Evolutionary conservation across 2,329 filamentous ascomycete genomes (phyloP).

Genomic region (Colletotrichum sidae): DNA sequence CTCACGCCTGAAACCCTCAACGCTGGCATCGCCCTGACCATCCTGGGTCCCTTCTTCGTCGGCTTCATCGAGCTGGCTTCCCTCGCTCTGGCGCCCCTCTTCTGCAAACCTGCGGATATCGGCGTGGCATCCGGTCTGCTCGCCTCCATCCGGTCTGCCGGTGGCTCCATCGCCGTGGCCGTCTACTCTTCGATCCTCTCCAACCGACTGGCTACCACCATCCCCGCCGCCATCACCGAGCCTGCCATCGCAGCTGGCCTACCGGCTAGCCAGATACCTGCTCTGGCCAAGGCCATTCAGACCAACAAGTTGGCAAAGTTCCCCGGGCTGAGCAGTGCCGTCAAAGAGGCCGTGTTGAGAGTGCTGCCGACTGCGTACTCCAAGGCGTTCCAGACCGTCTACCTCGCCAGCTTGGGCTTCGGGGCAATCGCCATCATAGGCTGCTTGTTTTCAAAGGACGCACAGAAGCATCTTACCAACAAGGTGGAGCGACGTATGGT

Average conservation of each 20-base stretch:
- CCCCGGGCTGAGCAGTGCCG: constrained; percentile 45
- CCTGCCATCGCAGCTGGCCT: constrained; percentile 52
- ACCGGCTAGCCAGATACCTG: constrained; percentile 44
- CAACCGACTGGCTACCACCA: constrained; percentile 49
- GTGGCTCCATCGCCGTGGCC: constrained; percentile 51
- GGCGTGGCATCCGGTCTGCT: constrained; percentile 54
- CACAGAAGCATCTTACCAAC: constrained; percentile 47
- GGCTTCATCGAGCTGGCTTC: constrained; percentile 50
- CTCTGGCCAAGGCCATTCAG: constrained; percentile 48
- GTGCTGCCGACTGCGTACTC: constrained; percentile 50
- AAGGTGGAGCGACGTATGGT: constrained; percentile 50
- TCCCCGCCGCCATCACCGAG: constrained; percentile 47
- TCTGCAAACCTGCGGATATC: constrained; percentile 53
- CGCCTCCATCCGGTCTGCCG: constrained; percentile 52
- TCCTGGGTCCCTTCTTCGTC: constrained; percentile 51
- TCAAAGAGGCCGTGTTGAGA: constrained; percentile 45
- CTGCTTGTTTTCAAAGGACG: constrained; percentile 49
- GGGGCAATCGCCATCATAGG: constrained; percentile 51
- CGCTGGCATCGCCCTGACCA: constrained; percentile 48
- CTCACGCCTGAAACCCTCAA: constrained; percentile 47
- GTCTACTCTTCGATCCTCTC: constrained; percentile 54
- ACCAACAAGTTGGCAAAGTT: constrained; percentile 48
- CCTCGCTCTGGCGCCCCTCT: constrained; percentile 49
- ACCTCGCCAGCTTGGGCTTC: constrained; percentile 52
- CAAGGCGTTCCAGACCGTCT: constrained; percentile 55